A percentile compares a stretch with the other conserved stretches of the same genome.
Evolutionary conservation across 345 rosid species (phyloP).

Genomic region (Sisymbrium altissimum): DNA sequence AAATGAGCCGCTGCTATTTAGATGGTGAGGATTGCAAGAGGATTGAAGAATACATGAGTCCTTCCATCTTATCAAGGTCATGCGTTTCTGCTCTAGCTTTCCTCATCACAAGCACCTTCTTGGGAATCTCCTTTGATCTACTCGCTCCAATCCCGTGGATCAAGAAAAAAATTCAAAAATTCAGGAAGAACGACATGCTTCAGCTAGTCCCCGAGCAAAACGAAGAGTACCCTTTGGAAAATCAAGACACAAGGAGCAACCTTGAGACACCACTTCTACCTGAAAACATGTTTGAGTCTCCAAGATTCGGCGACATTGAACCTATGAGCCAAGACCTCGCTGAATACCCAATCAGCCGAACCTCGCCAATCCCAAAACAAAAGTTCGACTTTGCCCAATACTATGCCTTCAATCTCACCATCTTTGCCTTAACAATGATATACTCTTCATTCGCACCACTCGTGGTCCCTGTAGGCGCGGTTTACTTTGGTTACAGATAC

Average conservation of each 20-base stretch:
- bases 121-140: slow-evolving; percentile 89
- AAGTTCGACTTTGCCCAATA: slow-evolving; percentile 96
- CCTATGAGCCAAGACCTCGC: slow-evolving; percentile 69
- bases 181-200: slow-evolving; percentile 93
- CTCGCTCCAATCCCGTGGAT: slow-evolving; percentile 98
- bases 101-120: slow-evolving; percentile 85
- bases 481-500: slow-evolving; percentile 92
- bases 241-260: slow-evolving; percentile 49
- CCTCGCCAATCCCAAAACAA: slow-evolving; percentile 92
- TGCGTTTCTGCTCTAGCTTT: slow-evolving; percentile 95
- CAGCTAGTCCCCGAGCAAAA: slow-evolving; percentile 89
- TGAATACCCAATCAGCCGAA: slow-evolving; percentile 75
- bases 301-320: slow-evolving; percentile 45
- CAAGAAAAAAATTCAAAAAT: slow-evolving; percentile 79
- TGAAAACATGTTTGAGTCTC: slow-evolving; percentile 60
- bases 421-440: slow-evolving; percentile 88
- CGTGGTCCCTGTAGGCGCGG: slow-evolving; percentile 89
- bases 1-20: slow-evolving; percentile 90
- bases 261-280: slow-evolving; percentile 74
- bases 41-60: slow-evolving; percentile 93
- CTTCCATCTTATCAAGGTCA: slow-evolving; percentile 84
- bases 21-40: slow-evolving; percentile 98
- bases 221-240: slow-evolving; percentile 77
- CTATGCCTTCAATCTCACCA: slow-evolving; percentile 90
- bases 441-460: slow-evolving; percentile 90